phyloP scores from a whole-genome alignment of 2,329 filamentous ascomycete genomes.

The Ophiobolus disseminans region DNA sequence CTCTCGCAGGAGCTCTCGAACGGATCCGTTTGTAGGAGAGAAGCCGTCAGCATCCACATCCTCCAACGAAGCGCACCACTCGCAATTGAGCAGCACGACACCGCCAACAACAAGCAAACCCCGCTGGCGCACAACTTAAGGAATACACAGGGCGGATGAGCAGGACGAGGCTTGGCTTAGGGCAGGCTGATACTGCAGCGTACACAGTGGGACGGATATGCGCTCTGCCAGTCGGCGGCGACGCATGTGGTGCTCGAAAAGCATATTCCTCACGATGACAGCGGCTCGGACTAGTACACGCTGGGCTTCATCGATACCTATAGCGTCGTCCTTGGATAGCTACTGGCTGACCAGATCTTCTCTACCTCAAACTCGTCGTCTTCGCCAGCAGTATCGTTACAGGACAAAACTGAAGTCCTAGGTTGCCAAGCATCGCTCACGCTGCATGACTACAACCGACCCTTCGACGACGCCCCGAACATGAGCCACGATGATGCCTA shows the following conservation, averaged over 20 bases:
- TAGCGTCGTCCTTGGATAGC: background rate
- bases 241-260: background rate
- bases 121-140: conserved; percentile 10
- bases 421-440: no score
- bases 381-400: no score
- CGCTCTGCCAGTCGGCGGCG: background rate
- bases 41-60: no score
- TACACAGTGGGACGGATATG: conserved; percentile 1
- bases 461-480: no score
- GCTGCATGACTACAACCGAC: no score
- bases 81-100: conserved; percentile 7
- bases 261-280: background rate
- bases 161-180: background rate
- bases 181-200: background rate
- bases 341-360: background rate
- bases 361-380: no score
- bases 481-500: no score
- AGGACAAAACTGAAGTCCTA: no score
- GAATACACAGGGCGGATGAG: conserved; percentile 5
- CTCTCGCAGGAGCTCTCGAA: conserved; percentile 5
- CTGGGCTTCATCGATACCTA: background rate
- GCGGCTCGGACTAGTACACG: background rate
- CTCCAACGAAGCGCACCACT: conserved; percentile 3
- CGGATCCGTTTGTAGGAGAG: conserved; percentile 5
- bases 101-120: conserved; percentile 3